phyloP scores from a whole-genome alignment of 768 basidiomycete species.

The Lactarius deliciosus region DNA sequence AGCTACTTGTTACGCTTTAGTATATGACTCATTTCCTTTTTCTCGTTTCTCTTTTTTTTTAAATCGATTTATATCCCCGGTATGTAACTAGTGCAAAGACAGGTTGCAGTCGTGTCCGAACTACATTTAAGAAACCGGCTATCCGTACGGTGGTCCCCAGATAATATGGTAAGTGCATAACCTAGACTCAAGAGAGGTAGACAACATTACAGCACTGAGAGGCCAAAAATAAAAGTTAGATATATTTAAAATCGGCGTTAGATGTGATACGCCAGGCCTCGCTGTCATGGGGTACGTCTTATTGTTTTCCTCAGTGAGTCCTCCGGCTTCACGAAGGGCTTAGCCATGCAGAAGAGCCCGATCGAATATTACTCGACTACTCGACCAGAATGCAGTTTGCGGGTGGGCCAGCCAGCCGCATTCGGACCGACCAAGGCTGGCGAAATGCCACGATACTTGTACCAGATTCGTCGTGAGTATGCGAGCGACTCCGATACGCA shows the following conservation, averaged over 20 bases:
- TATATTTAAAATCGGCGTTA: slow-evolving; percentile 12
- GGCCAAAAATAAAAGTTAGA: too few relatives aligned
- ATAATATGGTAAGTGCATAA: too few relatives aligned
- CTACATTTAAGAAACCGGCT: too few relatives aligned
- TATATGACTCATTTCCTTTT: too few relatives aligned
- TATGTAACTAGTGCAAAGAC: too few relatives aligned
- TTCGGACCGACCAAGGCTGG: background rate
- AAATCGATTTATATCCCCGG: too few relatives aligned
- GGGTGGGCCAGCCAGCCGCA: background rate
- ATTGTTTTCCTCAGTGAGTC: slow-evolving; percentile 12
- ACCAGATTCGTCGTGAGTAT: slow-evolving; percentile 8
- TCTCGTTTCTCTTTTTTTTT: too few relatives aligned
- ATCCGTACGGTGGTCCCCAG: too few relatives aligned
- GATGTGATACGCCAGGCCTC: background rate
- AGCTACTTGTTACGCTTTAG: too few relatives aligned
- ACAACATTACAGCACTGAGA: too few relatives aligned
- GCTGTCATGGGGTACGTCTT: slow-evolving; percentile 6
- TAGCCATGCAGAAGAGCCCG: slow-evolving; percentile 21
- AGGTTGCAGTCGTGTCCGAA: too few relatives aligned
- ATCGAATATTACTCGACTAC: slow-evolving; percentile 12
- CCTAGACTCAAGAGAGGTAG: too few relatives aligned
- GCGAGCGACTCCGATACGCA: slow-evolving; percentile 5
- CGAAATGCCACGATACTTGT: background rate
- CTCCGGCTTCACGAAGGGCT: background rate
- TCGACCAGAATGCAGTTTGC: slow-evolving; percentile 11